These are phyloP conservation scores for Macroventuria anomochaeta DNA, from an alignment of 2,329 filamentous ascomycete species.

Conservation along the genomic window DNA sequence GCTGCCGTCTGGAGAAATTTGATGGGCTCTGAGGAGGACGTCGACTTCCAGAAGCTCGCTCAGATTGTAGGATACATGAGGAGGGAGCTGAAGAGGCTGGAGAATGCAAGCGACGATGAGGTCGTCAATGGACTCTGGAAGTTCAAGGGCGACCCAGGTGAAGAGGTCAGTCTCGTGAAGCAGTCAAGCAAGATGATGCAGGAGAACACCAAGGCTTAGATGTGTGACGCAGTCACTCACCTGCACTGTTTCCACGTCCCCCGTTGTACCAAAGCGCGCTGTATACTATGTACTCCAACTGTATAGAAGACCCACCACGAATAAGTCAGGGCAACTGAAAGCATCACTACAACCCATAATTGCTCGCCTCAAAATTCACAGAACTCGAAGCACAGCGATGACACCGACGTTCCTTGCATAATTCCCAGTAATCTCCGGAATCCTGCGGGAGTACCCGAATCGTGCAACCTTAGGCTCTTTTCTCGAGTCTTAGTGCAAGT, in stretches of 20 bases:
- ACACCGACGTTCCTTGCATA: not conserved
- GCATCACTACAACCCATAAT: not conserved
- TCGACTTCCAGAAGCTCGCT: slow-evolving; percentile 67
- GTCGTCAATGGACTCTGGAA: slow-evolving; percentile 57
- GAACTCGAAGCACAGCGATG: not conserved
- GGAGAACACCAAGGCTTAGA: slow-evolving; percentile 21
- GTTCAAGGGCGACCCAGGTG: slow-evolving; percentile 57
- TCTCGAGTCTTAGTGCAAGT: slow-evolving; percentile 3
- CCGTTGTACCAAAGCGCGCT: not conserved
- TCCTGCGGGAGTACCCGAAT: slow-evolving; percentile 15
- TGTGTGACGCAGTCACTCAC: not conserved
- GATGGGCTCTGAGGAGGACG: slow-evolving; percentile 74
- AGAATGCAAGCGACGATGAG: slow-evolving; percentile 60
- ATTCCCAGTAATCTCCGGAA: slow-evolving; percentile 2
- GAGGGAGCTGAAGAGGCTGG: slow-evolving; percentile 61
- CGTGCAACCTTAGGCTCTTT: slow-evolving; percentile 4
- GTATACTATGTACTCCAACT: slow-evolving; percentile 13
- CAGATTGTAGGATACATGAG: slow-evolving; percentile 69
- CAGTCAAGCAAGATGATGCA: slow-evolving; percentile 33
- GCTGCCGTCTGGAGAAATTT: slow-evolving; percentile 92
- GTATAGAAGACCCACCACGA: not conserved
- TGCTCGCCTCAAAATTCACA: not conserved
- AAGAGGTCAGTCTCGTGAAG: slow-evolving; percentile 39
- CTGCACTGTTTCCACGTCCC: not conserved
- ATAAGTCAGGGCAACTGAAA: not conserved